Percentiles rank a stretch among this genome's conserved stretches.
These are phyloP conservation scores for Cladosporium sphaerospermum DNA, from an alignment of 2,329 filamentous ascomycete genomes.

Conservation along the genomic window DNA sequence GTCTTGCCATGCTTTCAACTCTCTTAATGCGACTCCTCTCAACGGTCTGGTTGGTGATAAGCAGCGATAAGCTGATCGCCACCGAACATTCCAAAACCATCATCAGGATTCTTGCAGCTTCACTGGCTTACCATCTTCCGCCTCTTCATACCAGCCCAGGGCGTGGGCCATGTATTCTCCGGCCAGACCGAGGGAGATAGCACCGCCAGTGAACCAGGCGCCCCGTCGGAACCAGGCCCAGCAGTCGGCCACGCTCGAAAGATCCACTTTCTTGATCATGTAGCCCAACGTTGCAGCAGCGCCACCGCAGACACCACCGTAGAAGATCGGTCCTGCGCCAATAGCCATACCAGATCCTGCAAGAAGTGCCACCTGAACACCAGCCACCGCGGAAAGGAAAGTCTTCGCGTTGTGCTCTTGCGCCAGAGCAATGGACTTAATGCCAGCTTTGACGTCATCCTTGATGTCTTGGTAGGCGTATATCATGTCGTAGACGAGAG, in stretches of 20 bases:
- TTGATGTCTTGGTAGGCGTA: slow-evolving; percentile 90
- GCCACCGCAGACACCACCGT: slow-evolving; percentile 52
- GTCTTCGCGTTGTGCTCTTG: slow-evolving; percentile 72
- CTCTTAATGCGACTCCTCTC: background rate
- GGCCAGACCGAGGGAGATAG: slow-evolving; percentile 49
- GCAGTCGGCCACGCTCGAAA: slow-evolving; percentile 53
- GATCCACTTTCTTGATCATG: slow-evolving; percentile 54
- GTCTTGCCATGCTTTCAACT: background rate
- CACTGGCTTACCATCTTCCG: background rate
- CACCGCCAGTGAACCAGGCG: slow-evolving; percentile 56
- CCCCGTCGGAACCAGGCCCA: slow-evolving; percentile 62
- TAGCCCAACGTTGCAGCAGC: slow-evolving; percentile 48
- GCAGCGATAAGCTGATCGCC: background rate
- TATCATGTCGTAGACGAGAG: slow-evolving; percentile 84
- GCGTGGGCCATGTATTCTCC: slow-evolving; percentile 44
- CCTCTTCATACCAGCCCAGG: slow-evolving; percentile 12
- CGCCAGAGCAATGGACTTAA: slow-evolving; percentile 79
- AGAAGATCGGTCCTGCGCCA: slow-evolving; percentile 54
- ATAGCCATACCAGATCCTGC: slow-evolving; percentile 61
- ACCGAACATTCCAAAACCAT: no score
- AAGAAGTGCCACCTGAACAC: slow-evolving; percentile 62
- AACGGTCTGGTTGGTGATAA: background rate
- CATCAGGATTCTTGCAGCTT: background rate
- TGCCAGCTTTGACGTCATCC: slow-evolving; percentile 78
- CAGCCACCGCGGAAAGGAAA: slow-evolving; percentile 64